Evolutionary conservation across 2,329 filamentous ascomycete genomes (phyloP), one percentile per base, ranked within the genome.

Genomic region (Claviceps sorghi): DNA sequence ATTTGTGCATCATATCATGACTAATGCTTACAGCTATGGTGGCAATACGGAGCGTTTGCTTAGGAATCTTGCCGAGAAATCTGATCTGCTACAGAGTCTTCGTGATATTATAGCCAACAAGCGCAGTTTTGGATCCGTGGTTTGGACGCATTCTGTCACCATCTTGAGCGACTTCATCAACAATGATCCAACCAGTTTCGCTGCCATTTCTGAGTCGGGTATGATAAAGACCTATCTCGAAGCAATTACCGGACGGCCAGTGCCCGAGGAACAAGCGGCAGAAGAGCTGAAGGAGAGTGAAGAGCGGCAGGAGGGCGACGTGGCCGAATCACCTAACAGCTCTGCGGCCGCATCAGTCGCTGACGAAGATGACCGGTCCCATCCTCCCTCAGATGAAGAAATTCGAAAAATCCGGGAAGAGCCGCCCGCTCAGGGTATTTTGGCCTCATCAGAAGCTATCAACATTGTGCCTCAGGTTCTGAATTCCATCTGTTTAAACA

Each of bases 101-200:
- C 83, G 87, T 51, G 77, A 82, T 40, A 87, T 98, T 46, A 85
- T 96, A 57, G 82, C 84, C 57, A 85, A 95, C 60, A 83, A 86
- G 40, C 74, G 74, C 50, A 75, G 83, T 40, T 99, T 90, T 64
- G 93, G 93, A 13, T 93, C 91, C 2, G 84, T 93, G 54, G 88
- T 97, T 5, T 99, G 93, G 93, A 95, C 89, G 48, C 90, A 90
- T 64, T 86, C 89, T 7, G 88, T 95, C 56, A 90, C 84, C 52
- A 91, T 96, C 53, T 73, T 98, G 49, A 93, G 88, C 63, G 91
- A 88, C 60, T 98, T 98, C 67, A 95, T 99, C 61, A 94, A 99
- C 69, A 96, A 97, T 63, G 93, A 98, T 62, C 93, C 93, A 0
- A 98, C 93, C 0, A 98, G 93, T 66, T 98, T 95, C 65, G 85